Conservation (phyloP, 2,329 filamentous ascomycete genomes). For the Arthrobotrys sinensis region DNA sequence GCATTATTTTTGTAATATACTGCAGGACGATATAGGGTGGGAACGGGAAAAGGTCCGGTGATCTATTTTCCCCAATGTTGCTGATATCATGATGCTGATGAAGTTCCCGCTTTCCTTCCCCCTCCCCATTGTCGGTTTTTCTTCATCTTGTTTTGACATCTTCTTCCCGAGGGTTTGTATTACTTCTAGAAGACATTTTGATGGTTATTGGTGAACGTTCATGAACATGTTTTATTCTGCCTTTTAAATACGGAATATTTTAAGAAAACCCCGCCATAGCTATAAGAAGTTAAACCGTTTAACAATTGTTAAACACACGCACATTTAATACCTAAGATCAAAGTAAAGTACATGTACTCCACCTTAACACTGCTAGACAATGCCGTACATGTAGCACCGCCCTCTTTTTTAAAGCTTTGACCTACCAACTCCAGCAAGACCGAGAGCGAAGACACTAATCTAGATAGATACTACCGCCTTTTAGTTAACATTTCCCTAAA, state of each 20-base stretch:
- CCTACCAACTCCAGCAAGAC: conserved; percentile 9
- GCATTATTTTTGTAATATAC: background rate
- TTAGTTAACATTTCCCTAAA: background rate
- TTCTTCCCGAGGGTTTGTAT: no score
- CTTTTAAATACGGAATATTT: conserved; percentile 7
- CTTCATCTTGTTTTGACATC: no score
- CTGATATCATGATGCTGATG: background rate
- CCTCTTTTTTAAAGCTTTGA: conserved; percentile 1
- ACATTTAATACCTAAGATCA: no score
- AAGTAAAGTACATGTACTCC: no score
- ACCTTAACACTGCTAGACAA: background rate
- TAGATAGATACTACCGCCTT: background rate
- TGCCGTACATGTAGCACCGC: background rate
- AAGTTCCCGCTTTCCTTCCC: background rate
- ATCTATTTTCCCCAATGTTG: conserved; percentile 2
- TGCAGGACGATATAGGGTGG: conserved; percentile 14
- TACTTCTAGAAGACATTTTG: no score
- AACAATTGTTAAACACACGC: background rate
- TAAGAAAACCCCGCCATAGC: background rate
- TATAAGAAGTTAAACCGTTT: background rate
- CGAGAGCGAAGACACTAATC: background rate
- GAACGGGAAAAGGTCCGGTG: conserved; percentile 18
- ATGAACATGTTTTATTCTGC: background rate
- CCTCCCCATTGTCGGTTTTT: background rate
- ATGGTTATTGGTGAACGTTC: no score